phyloP scores from a whole-genome alignment of 345 rosid genomes.

The Gossypium sturtianum region DNA sequence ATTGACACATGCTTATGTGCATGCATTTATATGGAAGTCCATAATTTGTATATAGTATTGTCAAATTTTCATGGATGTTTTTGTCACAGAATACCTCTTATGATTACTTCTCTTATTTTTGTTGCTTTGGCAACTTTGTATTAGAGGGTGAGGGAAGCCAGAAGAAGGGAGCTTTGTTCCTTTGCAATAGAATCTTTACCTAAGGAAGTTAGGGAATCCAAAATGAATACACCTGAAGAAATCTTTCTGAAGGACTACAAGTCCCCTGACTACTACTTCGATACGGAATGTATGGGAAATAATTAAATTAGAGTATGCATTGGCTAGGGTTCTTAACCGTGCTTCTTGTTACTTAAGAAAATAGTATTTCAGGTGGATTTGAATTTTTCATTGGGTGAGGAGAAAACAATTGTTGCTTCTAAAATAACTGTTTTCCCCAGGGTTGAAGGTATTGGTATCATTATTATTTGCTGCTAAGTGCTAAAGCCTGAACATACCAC shows the following conservation, averaged over 20 bases:
- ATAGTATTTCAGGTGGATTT: slow-evolving; percentile 63
- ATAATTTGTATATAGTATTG: background rate
- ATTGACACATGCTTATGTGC: background rate
- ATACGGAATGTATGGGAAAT: slow-evolving; percentile 38
- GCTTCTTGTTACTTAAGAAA: slow-evolving; percentile 13
- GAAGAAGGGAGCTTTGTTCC: slow-evolving; percentile 60
- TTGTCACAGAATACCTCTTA: background rate
- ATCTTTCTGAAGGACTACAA: slow-evolving; percentile 91
- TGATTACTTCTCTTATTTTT: slow-evolving; percentile 17
- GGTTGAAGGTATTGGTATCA: slow-evolving; percentile 53
- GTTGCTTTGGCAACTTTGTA: slow-evolving; percentile 14
- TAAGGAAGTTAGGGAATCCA: slow-evolving; percentile 53
- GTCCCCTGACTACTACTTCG: slow-evolving; percentile 88
- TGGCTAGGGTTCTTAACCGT: background rate
- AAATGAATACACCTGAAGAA: slow-evolving; percentile 84
- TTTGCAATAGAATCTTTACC: slow-evolving; percentile 60
- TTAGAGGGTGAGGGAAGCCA: slow-evolving; percentile 49
- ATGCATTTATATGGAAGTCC: background rate
- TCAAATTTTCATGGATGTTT: background rate
- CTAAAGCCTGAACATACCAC: background rate
- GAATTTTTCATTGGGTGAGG: slow-evolving; percentile 79
- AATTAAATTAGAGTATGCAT: background rate
- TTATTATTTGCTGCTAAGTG: background rate
- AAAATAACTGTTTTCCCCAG: slow-evolving; percentile 70
- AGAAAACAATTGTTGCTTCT: slow-evolving; percentile 84